Percentiles rank a stretch among this genome's conserved stretches.
Evolutionary conservation across 495 filamentous ascomycete genomes (phyloP).

Genomic region (Glutinoglossum americanum): DNA sequence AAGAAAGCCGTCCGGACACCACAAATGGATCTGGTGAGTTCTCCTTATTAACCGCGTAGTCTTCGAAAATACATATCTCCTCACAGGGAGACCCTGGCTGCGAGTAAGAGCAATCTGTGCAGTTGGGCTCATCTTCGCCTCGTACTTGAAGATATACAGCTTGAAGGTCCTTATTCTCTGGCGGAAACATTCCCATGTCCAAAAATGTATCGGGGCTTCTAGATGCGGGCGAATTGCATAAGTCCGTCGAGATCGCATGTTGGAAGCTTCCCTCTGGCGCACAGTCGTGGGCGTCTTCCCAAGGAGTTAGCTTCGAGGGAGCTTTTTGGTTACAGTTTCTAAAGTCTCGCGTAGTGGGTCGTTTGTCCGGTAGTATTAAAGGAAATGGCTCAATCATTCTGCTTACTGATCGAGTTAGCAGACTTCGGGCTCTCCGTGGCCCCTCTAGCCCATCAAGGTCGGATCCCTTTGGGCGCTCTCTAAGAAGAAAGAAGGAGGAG

Average conservation of each 20-base stretch:
- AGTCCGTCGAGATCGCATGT: neutral
- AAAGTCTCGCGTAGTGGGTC: neutral
- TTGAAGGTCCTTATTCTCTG: neutral
- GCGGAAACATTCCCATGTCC: neutral
- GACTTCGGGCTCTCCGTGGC: constrained; percentile 15
- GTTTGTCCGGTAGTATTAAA: constrained; percentile 16
- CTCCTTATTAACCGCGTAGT: neutral
- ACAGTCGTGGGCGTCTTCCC: neutral
- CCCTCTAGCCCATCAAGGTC: neutral
- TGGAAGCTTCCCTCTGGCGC: neutral
- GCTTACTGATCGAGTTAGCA: constrained; percentile 25
- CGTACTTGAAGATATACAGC: neutral
- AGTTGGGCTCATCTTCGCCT: neutral
- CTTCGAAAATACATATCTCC: neutral
- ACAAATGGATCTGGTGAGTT: neutral
- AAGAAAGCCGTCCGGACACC: neutral
- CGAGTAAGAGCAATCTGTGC: constrained; percentile 1
- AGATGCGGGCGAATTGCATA: neutral
- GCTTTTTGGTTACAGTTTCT: neutral
- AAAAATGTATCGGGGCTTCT: neutral
- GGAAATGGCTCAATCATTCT: constrained; percentile 27
- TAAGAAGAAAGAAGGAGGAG: neutral
- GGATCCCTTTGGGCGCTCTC: neutral
- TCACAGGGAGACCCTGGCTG: neutral
- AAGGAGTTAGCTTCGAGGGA: neutral